A percentile compares a stretch with the other conserved stretches of the same genome.
Evolutionary conservation across 805 yeast genomes (phyloP).

Genomic region (Sugiyamaella americana): DNA sequence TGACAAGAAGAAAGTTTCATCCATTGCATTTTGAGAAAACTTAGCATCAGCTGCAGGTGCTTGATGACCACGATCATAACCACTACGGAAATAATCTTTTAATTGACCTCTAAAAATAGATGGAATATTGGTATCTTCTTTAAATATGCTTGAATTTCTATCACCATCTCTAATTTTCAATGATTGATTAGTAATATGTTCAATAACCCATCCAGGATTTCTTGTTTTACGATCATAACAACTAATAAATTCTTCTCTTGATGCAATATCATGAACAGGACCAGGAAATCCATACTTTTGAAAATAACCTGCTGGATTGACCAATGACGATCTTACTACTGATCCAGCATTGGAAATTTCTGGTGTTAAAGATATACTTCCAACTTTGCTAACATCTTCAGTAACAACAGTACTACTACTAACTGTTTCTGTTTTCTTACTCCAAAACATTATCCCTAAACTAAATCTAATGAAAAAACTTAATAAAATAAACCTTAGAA

Average conservation of each 20-base stretch:
- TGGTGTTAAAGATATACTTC: slow-evolving; percentile 1
- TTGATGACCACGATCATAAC: slow-evolving; percentile 94
- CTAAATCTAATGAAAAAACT: too few species aligned
- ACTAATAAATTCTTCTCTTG: slow-evolving; percentile 69
- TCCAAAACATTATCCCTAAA: slow-evolving; percentile 6
- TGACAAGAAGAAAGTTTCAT: slow-evolving; percentile 83
- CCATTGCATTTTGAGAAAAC: slow-evolving; percentile 85
- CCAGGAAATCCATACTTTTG: slow-evolving; percentile 90
- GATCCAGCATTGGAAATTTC: slow-evolving; percentile 1
- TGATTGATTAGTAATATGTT: slow-evolving; percentile 77
- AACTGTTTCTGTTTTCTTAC: neutral
- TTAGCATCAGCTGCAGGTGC: slow-evolving; percentile 98
- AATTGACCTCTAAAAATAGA: slow-evolving; percentile 65
- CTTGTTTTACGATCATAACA: slow-evolving; percentile 80
- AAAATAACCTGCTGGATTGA: slow-evolving; percentile 76
- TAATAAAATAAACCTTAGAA: too few species aligned
- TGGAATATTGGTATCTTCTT: slow-evolving; percentile 83
- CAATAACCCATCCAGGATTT: slow-evolving; percentile 75
- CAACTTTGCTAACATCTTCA: neutral
- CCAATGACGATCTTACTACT: slow-evolving; percentile 23
- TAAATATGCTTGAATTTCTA: slow-evolving; percentile 74
- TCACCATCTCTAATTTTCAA: slow-evolving; percentile 46
- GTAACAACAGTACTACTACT: neutral
- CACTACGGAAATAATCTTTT: slow-evolving; percentile 86
- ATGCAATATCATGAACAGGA: slow-evolving; percentile 79